A percentile compares a stretch with the other conserved stretches of the same genome.
phyloP scores from a whole-genome alignment of 2,329 filamentous ascomycete species.

The Claviceps citrina region DNA sequence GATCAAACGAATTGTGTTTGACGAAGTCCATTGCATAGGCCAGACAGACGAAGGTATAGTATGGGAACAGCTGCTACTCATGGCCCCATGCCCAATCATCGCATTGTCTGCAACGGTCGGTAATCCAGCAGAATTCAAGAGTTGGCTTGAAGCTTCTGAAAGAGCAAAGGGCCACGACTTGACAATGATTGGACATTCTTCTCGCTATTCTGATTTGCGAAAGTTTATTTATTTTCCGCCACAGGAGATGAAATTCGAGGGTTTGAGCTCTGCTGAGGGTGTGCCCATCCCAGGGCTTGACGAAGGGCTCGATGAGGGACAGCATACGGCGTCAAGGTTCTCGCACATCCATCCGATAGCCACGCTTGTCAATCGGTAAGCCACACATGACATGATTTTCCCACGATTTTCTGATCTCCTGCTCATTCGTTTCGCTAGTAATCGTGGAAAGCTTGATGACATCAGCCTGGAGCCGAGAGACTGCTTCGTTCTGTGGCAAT shows the following conservation, averaged over 20 bases:
- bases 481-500: conserved; percentile 49
- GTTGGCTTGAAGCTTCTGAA: conserved; percentile 53
- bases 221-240: conserved; percentile 52
- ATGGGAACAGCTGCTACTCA: conserved; percentile 63
- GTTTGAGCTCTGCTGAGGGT: conserved; percentile 27
- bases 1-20: conserved; percentile 64
- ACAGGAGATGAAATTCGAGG: conserved; percentile 32
- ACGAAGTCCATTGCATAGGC: conserved; percentile 69
- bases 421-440: conserved; percentile 15
- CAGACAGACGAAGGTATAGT: conserved; percentile 60
- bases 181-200: conserved; percentile 51
- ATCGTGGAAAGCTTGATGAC: conserved; percentile 50
- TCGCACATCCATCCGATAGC: conserved; percentile 51
- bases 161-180: conserved; percentile 46
- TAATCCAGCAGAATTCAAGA: conserved; percentile 53
- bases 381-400: too few relatives aligned
- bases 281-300: conserved; percentile 32
- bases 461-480: conserved; percentile 56
- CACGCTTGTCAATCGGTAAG: conserved; percentile 41
- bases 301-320: too few relatives aligned
- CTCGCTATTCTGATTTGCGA: conserved; percentile 62
- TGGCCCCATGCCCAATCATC: conserved; percentile 63
- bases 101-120: conserved; percentile 68
- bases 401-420: too few relatives aligned
- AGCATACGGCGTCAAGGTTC: conserved; percentile 32